A percentile compares a stretch with the other conserved stretches of the same genome.
Evolutionary conservation across 2,329 filamentous ascomycete species (phyloP).

Genomic region (Colletotrichum siamense): DNA sequence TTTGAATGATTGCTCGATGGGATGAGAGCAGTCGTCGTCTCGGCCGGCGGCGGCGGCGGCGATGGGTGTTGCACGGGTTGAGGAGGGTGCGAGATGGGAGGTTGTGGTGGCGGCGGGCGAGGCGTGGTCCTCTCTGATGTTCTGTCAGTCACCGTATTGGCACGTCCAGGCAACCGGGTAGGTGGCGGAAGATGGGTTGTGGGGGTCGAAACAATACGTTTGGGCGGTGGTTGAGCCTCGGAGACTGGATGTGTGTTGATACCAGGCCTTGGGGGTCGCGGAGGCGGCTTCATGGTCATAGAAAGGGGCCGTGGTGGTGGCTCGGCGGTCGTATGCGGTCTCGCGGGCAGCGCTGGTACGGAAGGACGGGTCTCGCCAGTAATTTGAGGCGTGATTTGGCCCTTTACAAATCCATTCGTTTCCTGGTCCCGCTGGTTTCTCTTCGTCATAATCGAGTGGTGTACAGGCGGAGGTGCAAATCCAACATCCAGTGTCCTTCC

Average conservation of each 20-base stretch:
- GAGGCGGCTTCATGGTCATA: constrained; percentile 42
- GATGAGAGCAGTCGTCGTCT: constrained; percentile 41
- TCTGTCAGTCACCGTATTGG: constrained; percentile 47
- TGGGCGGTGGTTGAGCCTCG: constrained; percentile 29
- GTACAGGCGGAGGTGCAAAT: constrained; percentile 60
- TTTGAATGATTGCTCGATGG: constrained; percentile 37
- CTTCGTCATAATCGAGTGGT: constrained; percentile 51
- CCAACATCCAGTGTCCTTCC: constrained; percentile 36
- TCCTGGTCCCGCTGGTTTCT: constrained; percentile 52
- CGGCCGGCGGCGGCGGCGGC: constrained; percentile 33
- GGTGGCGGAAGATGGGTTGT: constrained; percentile 23
- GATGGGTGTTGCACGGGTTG: constrained; percentile 6
- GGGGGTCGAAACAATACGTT: constrained; percentile 25
- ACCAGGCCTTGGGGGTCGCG: constrained; percentile 46
- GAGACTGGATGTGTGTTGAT: constrained; percentile 29
- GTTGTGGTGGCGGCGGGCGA: constrained; percentile 18
- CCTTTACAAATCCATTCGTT: constrained; percentile 41
- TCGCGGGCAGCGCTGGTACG: constrained; percentile 52
- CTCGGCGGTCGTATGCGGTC: constrained; percentile 45
- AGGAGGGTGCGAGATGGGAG: background rate
- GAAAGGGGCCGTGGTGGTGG: constrained; percentile 32
- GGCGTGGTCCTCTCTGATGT: constrained; percentile 44
- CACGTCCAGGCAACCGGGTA: constrained; percentile 32
- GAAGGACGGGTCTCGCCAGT: constrained; percentile 43
- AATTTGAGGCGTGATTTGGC: constrained; percentile 42